Conservation (phyloP, 2,329 filamentous ascomycete species). For the Penicillium expansum region DNA sequence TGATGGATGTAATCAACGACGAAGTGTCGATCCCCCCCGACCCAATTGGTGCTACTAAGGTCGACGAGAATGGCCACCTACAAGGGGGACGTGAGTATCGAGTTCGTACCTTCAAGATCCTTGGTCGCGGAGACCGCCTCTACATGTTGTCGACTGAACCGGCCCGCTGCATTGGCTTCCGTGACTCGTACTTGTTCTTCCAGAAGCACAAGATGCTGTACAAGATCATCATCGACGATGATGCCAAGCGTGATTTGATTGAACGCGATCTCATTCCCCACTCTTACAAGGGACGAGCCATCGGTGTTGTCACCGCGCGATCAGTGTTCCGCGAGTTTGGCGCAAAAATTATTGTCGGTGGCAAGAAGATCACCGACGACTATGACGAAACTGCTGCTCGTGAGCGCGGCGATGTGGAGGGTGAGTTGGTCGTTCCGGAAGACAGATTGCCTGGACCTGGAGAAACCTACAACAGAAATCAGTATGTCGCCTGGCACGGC, state of each 20-base stretch:
- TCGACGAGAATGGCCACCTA: constrained; percentile 83
- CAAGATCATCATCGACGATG: constrained; percentile 97
- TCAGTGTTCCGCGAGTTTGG: constrained; percentile 98
- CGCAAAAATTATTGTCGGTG: constrained; percentile 87
- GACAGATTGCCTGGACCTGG: constrained; percentile 72
- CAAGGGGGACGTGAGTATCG: constrained; percentile 85
- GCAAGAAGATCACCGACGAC: constrained; percentile 81
- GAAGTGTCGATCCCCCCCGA: constrained; percentile 89
- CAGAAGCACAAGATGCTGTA: constrained; percentile 94
- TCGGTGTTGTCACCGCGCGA: constrained; percentile 92
- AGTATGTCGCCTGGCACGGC: constrained; percentile 98
- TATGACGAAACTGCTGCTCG: constrained; percentile 76
- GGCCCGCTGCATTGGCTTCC: constrained; percentile 91
- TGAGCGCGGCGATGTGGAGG: constrained; percentile 76
- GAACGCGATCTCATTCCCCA: constrained; percentile 93
- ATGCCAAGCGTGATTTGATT: constrained; percentile 96
- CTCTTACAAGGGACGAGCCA: constrained; percentile 96
- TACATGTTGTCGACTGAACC: constrained; percentile 99
- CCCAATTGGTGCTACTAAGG: constrained; percentile 84
- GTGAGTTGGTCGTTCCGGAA: constrained; percentile 85
- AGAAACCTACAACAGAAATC: constrained; percentile 96
- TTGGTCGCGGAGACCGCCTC: constrained; percentile 75
- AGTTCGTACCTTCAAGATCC: constrained; percentile 90
- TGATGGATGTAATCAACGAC: constrained; percentile 85
- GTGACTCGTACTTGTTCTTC: constrained; percentile 98